Evolutionary conservation across 805 yeast species (phyloP), one percentile per base, ranked within the genome.

Genomic region (Ogataea ganodermae): DNA sequence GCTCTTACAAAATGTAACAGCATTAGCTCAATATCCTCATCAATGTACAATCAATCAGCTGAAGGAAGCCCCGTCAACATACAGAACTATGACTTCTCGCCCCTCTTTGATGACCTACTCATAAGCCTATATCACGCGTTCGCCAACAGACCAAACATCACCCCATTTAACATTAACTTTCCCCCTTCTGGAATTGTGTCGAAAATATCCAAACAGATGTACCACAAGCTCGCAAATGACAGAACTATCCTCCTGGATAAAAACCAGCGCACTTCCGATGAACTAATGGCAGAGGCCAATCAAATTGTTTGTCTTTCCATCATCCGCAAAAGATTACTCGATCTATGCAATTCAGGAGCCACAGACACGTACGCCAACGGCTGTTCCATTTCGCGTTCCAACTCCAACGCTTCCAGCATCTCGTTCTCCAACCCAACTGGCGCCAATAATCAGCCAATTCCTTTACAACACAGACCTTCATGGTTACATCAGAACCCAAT

Each of bases 121-220:
- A 57, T 73, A 55, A 71, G 70, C 32, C 68, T 72, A 4, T 82
- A 81, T 56, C 77, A 76, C 43, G 57, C 67, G 7, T 70, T 77
- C 46, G 73, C 78, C 13, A 71, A 71, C 40, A 80, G 76, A 56
- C 89, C 90, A 6, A 77, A 80, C 27, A 70, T 75, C 6, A 84
- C 91, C 0, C 91, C 91, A 0, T 84, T 84, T 59, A 83, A 83
- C 52, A 76, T 79, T 14, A 61, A 71, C 35, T 76, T 77, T 57
- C 90, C 89, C 6, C 89, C 90, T 0, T 74, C 83, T 1, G 89
- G 89, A 1, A 74, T 84, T 3, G 71, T 83, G 17, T 80, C 81
- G 35, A 72, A 73, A 44, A 83, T 83, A 0, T 78, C 87, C 6
- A 81, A 80, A 56, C 73, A 78, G 35, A 75, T 84, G 22, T 65